Evolutionary conservation across 331 rosid species (phyloP).

Genomic region (Stylosanthes scabra): DNA sequence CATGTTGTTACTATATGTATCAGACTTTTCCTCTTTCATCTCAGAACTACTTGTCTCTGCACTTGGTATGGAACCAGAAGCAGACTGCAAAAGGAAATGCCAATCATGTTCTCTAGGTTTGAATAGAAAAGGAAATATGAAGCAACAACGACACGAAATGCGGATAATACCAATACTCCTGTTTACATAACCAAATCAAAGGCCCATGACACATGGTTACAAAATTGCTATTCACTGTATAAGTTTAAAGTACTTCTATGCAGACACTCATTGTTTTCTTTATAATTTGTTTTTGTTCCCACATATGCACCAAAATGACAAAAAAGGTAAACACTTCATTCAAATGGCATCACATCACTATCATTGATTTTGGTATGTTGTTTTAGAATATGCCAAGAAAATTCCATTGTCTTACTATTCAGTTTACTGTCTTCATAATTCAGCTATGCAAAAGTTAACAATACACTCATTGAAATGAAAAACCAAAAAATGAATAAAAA

Average conservation of each 20-base stretch:
- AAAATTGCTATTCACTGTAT: neutral
- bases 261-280: constrained; percentile 20
- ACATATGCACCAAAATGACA: constrained; percentile 24
- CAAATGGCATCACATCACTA: neutral
- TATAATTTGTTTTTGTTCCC: neutral
- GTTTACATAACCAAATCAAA: constrained; percentile 1
- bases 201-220: neutral
- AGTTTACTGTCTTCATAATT: neutral
- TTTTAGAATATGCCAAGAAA: constrained; percentile 26
- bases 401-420: constrained; percentile 17
- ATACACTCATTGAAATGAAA: neutral
- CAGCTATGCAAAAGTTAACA: neutral
- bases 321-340: constrained; percentile 16
- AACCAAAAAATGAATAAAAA: neutral
- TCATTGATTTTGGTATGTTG: constrained; percentile 26
- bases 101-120: constrained; percentile 11
- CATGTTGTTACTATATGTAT: constrained; percentile 77
- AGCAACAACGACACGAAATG: neutral
- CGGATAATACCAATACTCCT: neutral
- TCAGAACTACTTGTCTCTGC: constrained; percentile 59
- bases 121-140: constrained; percentile 24
- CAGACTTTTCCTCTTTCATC: constrained; percentile 75
- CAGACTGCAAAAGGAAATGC: constrained; percentile 59
- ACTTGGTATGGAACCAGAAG: constrained; percentile 70
- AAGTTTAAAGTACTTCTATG: constrained; percentile 5